These are phyloP conservation scores for California macrophylla DNA, from an alignment of 441 rosid genomes.

Conservation along the genomic window DNA sequence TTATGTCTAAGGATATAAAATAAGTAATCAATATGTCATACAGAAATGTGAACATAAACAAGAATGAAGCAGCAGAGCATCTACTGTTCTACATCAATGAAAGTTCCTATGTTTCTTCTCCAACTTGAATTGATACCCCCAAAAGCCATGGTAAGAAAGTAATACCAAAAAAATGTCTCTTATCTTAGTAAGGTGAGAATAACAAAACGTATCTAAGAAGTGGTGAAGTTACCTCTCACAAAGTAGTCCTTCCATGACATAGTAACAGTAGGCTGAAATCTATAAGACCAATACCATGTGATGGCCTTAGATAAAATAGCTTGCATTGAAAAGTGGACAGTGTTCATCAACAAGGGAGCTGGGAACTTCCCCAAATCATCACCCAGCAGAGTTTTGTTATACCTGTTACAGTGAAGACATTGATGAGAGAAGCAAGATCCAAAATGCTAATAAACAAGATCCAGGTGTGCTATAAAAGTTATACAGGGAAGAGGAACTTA, in stretches of 20 bases:
- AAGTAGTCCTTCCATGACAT: slow-evolving; percentile 87
- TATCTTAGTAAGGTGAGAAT: neutral
- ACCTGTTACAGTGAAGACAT: slow-evolving; percentile 35
- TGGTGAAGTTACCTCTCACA: slow-evolving; percentile 45
- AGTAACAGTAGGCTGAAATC: slow-evolving; percentile 46
- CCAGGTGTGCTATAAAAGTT: neutral
- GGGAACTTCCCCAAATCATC: slow-evolving; percentile 93
- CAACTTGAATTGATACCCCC: neutral
- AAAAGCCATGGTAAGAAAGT: neutral
- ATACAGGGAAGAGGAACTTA: slow-evolving; percentile 37
- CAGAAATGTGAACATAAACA: neutral
- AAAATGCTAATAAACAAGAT: neutral
- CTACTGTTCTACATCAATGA: slow-evolving; percentile 4
- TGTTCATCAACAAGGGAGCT: slow-evolving; percentile 94
- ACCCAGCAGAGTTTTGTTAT: slow-evolving; percentile 90
- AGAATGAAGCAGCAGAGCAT: neutral
- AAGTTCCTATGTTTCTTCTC: neutral
- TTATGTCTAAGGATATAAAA: neutral
- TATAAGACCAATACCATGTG: slow-evolving; percentile 82
- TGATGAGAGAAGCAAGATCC: neutral
- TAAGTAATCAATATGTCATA: neutral
- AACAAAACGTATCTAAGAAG: neutral
- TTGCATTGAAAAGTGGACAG: slow-evolving; percentile 85
- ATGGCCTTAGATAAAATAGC: slow-evolving; percentile 70
- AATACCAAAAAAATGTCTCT: neutral